Evolutionary conservation across 2,329 filamentous ascomycete genomes (phyloP), one percentile per base, ranked within the genome.

Genomic region (Aureobasidium lini): DNA sequence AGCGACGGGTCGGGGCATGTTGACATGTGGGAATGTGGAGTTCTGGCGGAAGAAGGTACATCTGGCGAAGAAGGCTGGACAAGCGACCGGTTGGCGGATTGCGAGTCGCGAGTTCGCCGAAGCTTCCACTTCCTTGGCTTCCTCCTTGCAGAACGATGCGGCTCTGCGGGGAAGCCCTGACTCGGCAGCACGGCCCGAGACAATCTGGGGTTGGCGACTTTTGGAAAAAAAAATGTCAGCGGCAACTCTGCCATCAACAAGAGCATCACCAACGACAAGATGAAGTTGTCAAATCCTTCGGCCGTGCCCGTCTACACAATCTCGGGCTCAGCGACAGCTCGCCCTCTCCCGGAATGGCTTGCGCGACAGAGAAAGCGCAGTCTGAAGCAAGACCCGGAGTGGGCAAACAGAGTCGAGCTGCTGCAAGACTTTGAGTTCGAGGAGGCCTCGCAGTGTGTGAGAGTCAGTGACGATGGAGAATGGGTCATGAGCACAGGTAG

Each of bases 361-460:
- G 88, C 91, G 36, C 84, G 90, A 65, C 87, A 90, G 67, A 82
- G 93, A 71, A 97, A 96, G 79, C 83, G 89, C 71, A 95, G 89
- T 70, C 77, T 96, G 66, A 97, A 97, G 75, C 86, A 93, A 66
- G 93, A 97, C 70, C 81, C 88, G 62, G 93, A 96, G 71, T 97
- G 93, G 75, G 87, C 92, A 64, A 96, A 91, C 72, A 88, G 94
- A 65, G 87, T 99, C 66, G 94, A 99, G 74, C 80, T 99, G 60
- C 82, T 99, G 39, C 94, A 99, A 69, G 94, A 99, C 71, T 99
- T 99, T 73, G 92, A 95, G 70, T 97, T 99, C 68, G 92, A 96
- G 68, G 92, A 96, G 75, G 93, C 95, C 42, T 96, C 91, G 70
- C 84, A 87, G 66, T 96, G 93, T 71, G 84, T 99, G 63, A 84